Evolutionary conservation across 352 stramenopile species (phyloP), one percentile per base, ranked within the genome.

Genomic region (Pythium biforme): DNA sequence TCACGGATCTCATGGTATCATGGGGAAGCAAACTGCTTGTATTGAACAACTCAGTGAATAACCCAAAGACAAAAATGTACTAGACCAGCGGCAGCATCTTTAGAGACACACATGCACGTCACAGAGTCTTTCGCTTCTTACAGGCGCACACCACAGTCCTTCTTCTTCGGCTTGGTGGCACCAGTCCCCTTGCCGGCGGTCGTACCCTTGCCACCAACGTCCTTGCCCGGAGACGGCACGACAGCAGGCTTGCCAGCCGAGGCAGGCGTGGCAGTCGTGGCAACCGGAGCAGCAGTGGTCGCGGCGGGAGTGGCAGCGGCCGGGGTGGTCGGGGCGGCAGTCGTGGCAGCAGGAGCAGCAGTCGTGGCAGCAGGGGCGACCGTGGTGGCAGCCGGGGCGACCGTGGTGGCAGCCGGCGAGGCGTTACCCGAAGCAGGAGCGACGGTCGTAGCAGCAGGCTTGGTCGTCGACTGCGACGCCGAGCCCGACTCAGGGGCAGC

Each of bases 51-150:
- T 34, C 10, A 41, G 43, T 34, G 49, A 43, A 31, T 43, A 31
- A 55, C 49, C 49, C 49, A 55, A 20, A 39, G 19, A 58, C 52
- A 58, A 58, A 48, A 58, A 55, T 58, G 52, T 37, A 57, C 43
- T 40, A 17, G 34, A 40, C 34, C 34, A 40, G 34, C 15, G 34
- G 34, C 34, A 40, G 34, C 34, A 40, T 49, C 43, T 27, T 29
- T 49, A 49, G 40, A 53, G 46, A 53, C 46, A 53, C 23, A 37
- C 46, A 53, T 12, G 25, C 26, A 22, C 46, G 12, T 53, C 46
- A 48, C 33, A 31, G 4, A 31, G 10, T 23, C 23, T 3, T 58
- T 55, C 48, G 11, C 27, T 49, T 49, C 41, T 53, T 61, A 53
- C 27, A 61, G 20, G 9, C 41, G 29, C 26, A 61, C 41, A 31